Percentiles rank a stretch among this genome's conserved stretches.
phyloP scores from a whole-genome alignment of 2,329 filamentous ascomycete genomes.

The Penicillium sp. region DNA sequence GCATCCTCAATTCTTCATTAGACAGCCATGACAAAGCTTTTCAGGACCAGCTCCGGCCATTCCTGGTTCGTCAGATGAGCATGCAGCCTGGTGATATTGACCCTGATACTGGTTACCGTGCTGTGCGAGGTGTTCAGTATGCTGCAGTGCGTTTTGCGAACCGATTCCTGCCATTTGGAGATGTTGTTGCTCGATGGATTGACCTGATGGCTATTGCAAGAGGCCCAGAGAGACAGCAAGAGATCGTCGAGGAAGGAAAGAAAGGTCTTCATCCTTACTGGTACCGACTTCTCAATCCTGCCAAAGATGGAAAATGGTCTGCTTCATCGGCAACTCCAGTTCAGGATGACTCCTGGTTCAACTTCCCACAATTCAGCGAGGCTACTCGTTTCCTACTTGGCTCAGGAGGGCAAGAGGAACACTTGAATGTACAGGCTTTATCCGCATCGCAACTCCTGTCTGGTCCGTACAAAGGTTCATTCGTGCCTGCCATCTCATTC shows the following conservation, averaged over 20 bases:
- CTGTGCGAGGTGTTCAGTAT: conserved; percentile 73
- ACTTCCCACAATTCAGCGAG: conserved; percentile 41
- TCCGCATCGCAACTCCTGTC: conserved; percentile 32
- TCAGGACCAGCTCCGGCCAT: conserved; percentile 48
- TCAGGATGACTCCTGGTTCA: conserved; percentile 47
- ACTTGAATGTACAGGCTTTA: conserved; percentile 37
- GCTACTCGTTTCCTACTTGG: conserved; percentile 36
- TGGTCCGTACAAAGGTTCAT: conserved; percentile 49
- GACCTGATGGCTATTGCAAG: conserved; percentile 76
- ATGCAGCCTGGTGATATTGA: conserved; percentile 45
- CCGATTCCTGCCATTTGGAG: conserved; percentile 75
- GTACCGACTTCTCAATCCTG: conserved; percentile 62
- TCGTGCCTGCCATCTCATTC: conserved; percentile 69
- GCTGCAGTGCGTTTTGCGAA: conserved; percentile 87
- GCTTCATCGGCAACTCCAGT: conserved; percentile 53
- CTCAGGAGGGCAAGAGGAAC: conserved; percentile 17
- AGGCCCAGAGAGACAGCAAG: conserved; percentile 64
- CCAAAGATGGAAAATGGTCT: conserved; percentile 44
- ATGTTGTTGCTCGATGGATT: conserved; percentile 80
- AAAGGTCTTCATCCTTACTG: conserved; percentile 81
- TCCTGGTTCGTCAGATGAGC: conserved; percentile 69
- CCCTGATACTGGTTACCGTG: conserved; percentile 39
- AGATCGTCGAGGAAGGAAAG: conserved; percentile 84
- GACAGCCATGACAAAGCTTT: conserved; percentile 45
- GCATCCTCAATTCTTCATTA: conserved; percentile 63